Base-by-base conservation (phyloP, 129 eudicot genomes). In the Artemisia annua region DNA sequence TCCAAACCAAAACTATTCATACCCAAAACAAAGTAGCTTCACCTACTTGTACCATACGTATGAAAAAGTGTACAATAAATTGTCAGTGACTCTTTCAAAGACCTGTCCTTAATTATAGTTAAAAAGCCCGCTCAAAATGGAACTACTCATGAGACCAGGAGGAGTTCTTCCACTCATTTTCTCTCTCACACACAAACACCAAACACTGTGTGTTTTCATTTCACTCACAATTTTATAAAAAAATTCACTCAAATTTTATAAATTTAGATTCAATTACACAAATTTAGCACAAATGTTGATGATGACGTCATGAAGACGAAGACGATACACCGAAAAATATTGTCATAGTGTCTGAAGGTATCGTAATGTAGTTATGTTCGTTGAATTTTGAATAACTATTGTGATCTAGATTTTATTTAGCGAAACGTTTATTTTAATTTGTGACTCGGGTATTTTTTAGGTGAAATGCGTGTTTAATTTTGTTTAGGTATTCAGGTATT, bases 81-180 rank as follows among this genome's bases (percentile, higher is more conserved):
- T 3, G 44, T 43, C 59, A 15, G 3, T 72, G 24, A 73, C 51
- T 16, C 5, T 18, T 73, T 73, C 77, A 73, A 73, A 60, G 77
- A 49, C 14, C 60, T 73, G 60, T 0, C 77, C 77, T 60, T 73
- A 73, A 48, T 73, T 73, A 73, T 73, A 61, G 77, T 61, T 73
- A 61, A n/a, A 61, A 72, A 48, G 61, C 77, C 69, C 77, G 77
- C 77, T 48, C 69, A 73, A 73, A 73, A 61, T 26, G 76, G 67
- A 67, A 72, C 60, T 15, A 19, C 46, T 57, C 76, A 13, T 67
- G 14, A 57, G 22, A 58, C n/a, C 22, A 58, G 75, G 75, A 58
- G 66, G 66, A 71, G 67, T 17, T 46, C 51, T 59, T 15, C 46
- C 24, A 30, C 70, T 32, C 63, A 4, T 60, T 73, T 53, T 72